Percentiles rank a stretch among this genome's conserved stretches.
phyloP scores from a whole-genome alignment of 169 alveolate species.

The Babesia caballi region DNA sequence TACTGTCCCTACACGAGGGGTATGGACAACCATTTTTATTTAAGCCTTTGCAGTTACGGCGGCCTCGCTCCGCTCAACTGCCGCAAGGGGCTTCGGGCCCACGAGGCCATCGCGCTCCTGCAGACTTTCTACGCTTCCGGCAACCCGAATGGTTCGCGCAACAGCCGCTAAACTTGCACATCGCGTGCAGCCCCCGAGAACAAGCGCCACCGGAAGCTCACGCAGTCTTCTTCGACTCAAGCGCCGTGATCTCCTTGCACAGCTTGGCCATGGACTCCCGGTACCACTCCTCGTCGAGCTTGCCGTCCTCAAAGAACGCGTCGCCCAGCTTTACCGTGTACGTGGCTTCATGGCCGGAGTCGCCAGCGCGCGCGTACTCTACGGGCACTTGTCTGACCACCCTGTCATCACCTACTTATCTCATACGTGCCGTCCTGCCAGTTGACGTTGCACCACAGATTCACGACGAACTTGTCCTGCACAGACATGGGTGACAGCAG shows the following conservation, averaged over 20 bases:
- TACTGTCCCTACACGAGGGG: slow-evolving; percentile 66
- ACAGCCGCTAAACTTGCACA: background rate
- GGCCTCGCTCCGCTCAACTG: slow-evolving; percentile 31
- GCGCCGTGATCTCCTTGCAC: slow-evolving; percentile 12
- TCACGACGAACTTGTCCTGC: slow-evolving; percentile 28
- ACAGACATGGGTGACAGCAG: background rate
- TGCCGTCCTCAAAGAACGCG: slow-evolving; percentile 45
- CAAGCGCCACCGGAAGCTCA: slow-evolving; percentile 45
- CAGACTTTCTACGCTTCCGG: slow-evolving; percentile 63
- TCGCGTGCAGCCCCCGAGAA: slow-evolving; percentile 20
- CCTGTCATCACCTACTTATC: slow-evolving; percentile 11
- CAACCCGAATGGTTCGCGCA: slow-evolving; percentile 39
- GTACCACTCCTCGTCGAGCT: slow-evolving; percentile 39
- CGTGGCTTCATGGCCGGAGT: background rate
- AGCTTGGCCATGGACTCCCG: slow-evolving; percentile 17
- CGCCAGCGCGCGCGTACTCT: slow-evolving; percentile 15
- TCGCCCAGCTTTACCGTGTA: slow-evolving; percentile 51
- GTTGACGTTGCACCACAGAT: slow-evolving; percentile 35
- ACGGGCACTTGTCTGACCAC: background rate
- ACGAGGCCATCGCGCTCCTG: slow-evolving; percentile 48
- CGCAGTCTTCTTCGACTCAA: background rate
- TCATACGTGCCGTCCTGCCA: slow-evolving; percentile 53
- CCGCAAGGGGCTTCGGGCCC: slow-evolving; percentile 24
- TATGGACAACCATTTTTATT: background rate
- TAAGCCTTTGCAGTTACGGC: slow-evolving; percentile 40